phyloP scores from a whole-genome alignment of 2,329 filamentous ascomycete species.

The Hirsutella thompsonii region DNA sequence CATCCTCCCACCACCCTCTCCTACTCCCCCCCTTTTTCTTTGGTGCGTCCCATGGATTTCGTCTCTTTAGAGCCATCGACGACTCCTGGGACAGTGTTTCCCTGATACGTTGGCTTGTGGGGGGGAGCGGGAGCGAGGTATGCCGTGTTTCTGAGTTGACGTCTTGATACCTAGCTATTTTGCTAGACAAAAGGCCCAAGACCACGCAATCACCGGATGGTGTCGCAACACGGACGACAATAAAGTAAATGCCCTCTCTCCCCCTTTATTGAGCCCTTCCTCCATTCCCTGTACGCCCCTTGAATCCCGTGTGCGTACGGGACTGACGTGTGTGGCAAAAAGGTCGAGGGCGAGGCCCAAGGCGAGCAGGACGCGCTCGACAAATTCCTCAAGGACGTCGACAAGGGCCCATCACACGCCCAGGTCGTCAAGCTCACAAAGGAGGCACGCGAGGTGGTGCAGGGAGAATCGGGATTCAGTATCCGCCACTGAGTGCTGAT shows the following conservation, averaged over 20 bases:
- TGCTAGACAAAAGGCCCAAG: conserved; percentile 35
- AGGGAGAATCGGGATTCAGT: conserved; percentile 56
- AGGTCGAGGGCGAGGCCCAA: conserved; percentile 89
- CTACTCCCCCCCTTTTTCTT: background rate
- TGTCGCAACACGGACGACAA: conserved; percentile 44
- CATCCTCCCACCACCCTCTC: background rate
- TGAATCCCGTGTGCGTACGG: background rate
- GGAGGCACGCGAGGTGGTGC: conserved; percentile 48
- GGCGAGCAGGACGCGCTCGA: conserved; percentile 52
- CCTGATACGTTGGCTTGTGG: too few species aligned
- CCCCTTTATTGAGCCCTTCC: too few species aligned
- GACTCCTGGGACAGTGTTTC: too few species aligned
- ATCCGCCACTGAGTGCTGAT: conserved; percentile 29
- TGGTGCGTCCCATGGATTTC: too few species aligned
- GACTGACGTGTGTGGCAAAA: background rate
- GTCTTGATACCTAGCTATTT: too few species aligned
- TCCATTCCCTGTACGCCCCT: too few species aligned
- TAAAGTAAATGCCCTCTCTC: conserved; percentile 29
- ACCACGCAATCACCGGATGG: conserved; percentile 45
- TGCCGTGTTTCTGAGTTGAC: too few species aligned
- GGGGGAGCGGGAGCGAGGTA: too few species aligned
- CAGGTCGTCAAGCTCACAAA: conserved; percentile 64
- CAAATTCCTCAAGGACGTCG: conserved; percentile 61
- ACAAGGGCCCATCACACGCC: conserved; percentile 60
- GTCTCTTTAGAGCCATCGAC: too few species aligned